These are phyloP conservation scores for Ceratocystis cubensis DNA, from an alignment of 2,329 filamentous ascomycete genomes.

Conservation along the genomic window DNA sequence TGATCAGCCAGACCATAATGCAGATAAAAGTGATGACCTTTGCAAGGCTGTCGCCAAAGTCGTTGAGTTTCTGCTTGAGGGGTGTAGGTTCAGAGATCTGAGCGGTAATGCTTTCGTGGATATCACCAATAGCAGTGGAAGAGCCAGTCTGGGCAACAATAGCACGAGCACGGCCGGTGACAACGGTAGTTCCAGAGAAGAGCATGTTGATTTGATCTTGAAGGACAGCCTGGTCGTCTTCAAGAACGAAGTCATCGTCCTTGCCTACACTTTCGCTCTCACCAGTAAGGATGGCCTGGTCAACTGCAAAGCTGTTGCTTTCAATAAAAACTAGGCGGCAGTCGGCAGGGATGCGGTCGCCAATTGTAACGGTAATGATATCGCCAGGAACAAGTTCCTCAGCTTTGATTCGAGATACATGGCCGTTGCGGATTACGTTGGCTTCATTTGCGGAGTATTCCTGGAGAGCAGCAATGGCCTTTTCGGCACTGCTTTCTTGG, in stretches of 20 bases:
- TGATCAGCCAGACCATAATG: constrained; percentile 94
- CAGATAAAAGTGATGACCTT: constrained; percentile 98
- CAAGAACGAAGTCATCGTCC: constrained; percentile 52
- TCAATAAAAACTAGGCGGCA: constrained; percentile 81
- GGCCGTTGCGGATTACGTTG: constrained; percentile 70
- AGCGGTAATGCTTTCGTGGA: constrained; percentile 94
- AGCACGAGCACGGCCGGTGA: constrained; percentile 83
- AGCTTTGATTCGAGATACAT: constrained; percentile 74
- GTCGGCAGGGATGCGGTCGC: constrained; percentile 87
- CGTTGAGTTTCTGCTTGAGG: constrained; percentile 95
- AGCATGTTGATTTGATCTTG: constrained; percentile 97
- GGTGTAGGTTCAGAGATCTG: constrained; percentile 97
- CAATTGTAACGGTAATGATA: constrained; percentile 74
- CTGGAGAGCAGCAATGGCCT: constrained; percentile 93
- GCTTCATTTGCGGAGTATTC: constrained; percentile 98
- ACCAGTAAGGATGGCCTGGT: constrained; percentile 93
- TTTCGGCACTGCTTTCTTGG: constrained; percentile 96
- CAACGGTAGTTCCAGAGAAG: constrained; percentile 95
- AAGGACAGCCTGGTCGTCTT: constrained; percentile 76
- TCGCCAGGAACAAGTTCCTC: constrained; percentile 94
- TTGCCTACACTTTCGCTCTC: constrained; percentile 97
- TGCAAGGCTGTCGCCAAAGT: constrained; percentile 89
- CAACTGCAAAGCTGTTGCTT: constrained; percentile 93
- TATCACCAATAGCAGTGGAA: constrained; percentile 91
- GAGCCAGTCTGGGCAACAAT: constrained; percentile 82